phyloP scores from a whole-genome alignment of 1,284 basidiomycete genomes.

The Cystobasidium sp. region DNA sequence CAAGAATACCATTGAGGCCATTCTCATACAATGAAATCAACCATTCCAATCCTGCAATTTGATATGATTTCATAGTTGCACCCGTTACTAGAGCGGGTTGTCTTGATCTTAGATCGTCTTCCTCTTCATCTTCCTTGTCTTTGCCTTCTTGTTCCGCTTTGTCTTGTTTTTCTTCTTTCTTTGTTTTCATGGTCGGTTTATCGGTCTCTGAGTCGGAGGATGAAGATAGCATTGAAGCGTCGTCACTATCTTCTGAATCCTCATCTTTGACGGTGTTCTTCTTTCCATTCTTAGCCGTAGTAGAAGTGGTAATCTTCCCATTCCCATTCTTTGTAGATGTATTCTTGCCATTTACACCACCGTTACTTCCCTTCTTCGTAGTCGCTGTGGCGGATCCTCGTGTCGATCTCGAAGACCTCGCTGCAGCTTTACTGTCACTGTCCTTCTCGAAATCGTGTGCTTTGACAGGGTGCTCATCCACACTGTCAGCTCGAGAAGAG shows the following conservation, averaged over 20 bases:
- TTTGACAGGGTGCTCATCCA: constrained; percentile 34
- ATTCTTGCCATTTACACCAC: background rate
- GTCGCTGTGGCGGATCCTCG: constrained; percentile 8
- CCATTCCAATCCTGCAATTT: constrained; percentile 94
- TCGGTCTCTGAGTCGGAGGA: constrained; percentile 18
- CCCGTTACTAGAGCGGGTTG: constrained; percentile 58
- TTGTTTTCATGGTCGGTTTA: too few relatives aligned
- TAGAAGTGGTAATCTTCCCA: too few relatives aligned
- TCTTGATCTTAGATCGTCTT: constrained; percentile 33
- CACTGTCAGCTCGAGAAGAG: constrained; percentile 43
- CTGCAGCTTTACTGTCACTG: constrained; percentile 1
- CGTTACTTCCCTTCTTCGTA: constrained; percentile 3
- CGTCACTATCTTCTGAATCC: constrained; percentile 22
- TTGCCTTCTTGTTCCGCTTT: constrained; percentile 6
- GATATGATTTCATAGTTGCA: constrained; percentile 88
- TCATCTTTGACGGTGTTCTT: constrained; percentile 1
- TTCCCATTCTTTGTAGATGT: background rate
- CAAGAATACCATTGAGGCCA: constrained; percentile 88
- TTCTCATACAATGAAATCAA: constrained; percentile 85
- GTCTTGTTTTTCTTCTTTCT: too few relatives aligned
- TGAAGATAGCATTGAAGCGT: constrained; percentile 20
- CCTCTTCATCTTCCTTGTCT: constrained; percentile 32
- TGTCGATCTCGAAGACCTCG: constrained; percentile 15
- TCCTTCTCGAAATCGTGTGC: constrained; percentile 38
- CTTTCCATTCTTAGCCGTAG: constrained; percentile 1